Evolutionary conservation across 2,329 filamentous ascomycete species (phyloP), one percentile per base, ranked within the genome.

Genomic region (Trichophyton rubrum): DNA sequence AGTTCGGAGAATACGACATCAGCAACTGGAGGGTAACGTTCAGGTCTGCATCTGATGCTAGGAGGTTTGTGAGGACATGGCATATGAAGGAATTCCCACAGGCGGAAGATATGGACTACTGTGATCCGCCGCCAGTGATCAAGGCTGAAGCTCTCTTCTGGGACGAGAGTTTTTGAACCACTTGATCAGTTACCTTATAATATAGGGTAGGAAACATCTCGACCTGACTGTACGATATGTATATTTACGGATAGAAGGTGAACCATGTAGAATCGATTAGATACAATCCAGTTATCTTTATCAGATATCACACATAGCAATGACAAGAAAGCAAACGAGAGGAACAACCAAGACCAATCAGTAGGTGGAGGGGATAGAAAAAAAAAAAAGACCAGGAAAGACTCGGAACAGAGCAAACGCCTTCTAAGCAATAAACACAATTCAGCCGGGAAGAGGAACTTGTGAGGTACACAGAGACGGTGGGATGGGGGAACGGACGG

Each of bases 21-120:
- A 59, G 40, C 72, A 80, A 45, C 82, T 82, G 73, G 72, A 62
- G 86, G 13, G 66, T 86, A 22, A 77, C 79, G 3, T 85, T 87
- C 62, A 68, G 74, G 13, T 79, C 80, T n/a, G 73, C 78, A 57
- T 72, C 73, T 8, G 82, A 82, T 63, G 82, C 82, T 20, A 77
- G 75, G 59, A 74, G 79, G 59, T 81, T 81, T 63, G 76, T 77
- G 33, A 70, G 78, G 62, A 71, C 76, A 61, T 84, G 81, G 81
- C 79, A 84, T 71, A 69, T 77, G 45, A 73, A 74, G 59, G 71
- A 73, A 24, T 71, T 82, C 64, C 75, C 75, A 22, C 59, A 35
- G 41, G 47, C 64, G 30, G 15, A 41, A 58, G 49, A 51, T 3
- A 22, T 56, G 4, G 59, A 41, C 22, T 59, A 45, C 57, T 60